A percentile compares a stretch with the other conserved stretches of the same genome.
These are phyloP conservation scores for Boletus pseudopeckii DNA, from an alignment of 768 basidiomycete species.

Conservation along the genomic window DNA sequence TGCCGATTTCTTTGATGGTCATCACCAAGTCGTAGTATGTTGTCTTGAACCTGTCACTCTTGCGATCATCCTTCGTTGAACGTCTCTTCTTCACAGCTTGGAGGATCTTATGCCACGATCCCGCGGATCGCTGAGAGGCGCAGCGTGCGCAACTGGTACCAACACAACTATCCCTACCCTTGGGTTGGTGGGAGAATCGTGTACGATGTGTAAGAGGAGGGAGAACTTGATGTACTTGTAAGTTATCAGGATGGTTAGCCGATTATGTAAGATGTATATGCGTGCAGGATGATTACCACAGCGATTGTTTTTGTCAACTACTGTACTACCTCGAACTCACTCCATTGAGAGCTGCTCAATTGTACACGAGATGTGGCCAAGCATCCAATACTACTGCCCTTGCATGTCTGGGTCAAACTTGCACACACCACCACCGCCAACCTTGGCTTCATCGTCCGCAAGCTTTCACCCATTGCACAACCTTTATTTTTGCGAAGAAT, in stretches of 20 bases:
- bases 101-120: constrained; percentile 85
- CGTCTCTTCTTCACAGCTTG: constrained; percentile 51
- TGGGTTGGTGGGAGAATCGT: constrained; percentile 77
- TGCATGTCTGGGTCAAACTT: constrained; percentile 53
- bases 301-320: not conserved
- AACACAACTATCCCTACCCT: constrained; percentile 84
- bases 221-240: too few relatives aligned
- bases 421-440: constrained; percentile 61
- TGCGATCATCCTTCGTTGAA: not conserved
- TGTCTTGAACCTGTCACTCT: not conserved
- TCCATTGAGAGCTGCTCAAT: not conserved
- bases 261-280: constrained; percentile 17
- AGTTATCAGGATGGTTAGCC: not conserved
- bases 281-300: not conserved
- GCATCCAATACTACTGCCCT: constrained; percentile 66
- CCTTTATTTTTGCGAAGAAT: constrained; percentile 98
- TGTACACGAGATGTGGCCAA: constrained; percentile 38
- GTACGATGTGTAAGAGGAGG: constrained; percentile 41
- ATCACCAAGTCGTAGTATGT: constrained; percentile 85
- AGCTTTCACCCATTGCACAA: constrained; percentile 81
- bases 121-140: constrained; percentile 77
- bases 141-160: constrained; percentile 87
- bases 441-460: constrained; percentile 70
- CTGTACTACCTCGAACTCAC: not conserved
- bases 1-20: constrained; percentile 86